A percentile compares a stretch with the other conserved stretches of the same genome.
phyloP scores from a whole-genome alignment of 331 rosid genomes.

The Arachis monticola region DNA sequence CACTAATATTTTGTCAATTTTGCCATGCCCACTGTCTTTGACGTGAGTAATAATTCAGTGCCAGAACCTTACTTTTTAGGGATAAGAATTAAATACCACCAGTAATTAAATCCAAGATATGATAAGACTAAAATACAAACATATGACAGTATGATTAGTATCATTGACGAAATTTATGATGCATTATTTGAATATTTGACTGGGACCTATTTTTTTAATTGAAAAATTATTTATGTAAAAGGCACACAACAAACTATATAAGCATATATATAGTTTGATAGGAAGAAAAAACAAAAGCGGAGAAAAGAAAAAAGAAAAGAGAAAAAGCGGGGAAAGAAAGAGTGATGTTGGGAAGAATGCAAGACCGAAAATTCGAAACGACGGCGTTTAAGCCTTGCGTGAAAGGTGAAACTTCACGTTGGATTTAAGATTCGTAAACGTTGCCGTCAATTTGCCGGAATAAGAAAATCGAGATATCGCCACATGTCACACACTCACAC shows the following conservation, averaged over 20 bases:
- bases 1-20: neutral
- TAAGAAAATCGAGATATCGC: conserved; percentile 29
- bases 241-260: neutral
- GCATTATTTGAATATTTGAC: neutral
- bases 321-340: neutral
- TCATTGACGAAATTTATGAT: neutral
- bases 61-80: neutral
- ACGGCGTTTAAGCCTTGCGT: conserved; percentile 40
- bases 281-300: neutral
- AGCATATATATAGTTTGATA: no score
- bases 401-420: conserved; percentile 60
- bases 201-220: neutral
- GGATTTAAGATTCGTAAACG: conserved; percentile 43
- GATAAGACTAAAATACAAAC: neutral
- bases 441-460: conserved; percentile 42
- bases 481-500: conserved; percentile 53
- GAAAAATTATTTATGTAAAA: no score
- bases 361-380: neutral
- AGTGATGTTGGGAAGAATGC: neutral
- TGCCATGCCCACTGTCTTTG: conserved; percentile 23
- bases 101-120: conserved; percentile 17
- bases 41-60: conserved; percentile 11
- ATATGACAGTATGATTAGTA: neutral
- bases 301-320: neutral
- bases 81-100: neutral